Conservation (phyloP, 108 stramenopile species). For the Cyclotella atomus region DNA sequence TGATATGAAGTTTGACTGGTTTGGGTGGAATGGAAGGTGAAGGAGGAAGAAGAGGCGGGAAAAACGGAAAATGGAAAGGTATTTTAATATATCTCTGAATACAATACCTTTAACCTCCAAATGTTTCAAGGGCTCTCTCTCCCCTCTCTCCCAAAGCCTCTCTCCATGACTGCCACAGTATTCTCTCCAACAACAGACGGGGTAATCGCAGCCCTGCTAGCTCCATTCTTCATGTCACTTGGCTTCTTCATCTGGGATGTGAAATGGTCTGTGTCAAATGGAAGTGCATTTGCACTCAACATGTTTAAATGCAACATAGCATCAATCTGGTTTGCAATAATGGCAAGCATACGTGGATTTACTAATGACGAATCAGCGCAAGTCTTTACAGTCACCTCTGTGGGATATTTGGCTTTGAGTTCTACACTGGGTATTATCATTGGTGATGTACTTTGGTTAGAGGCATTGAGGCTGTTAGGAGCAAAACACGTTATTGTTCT, state of each 20-base stretch:
- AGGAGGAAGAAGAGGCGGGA: too few species aligned
- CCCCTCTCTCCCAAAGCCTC: background rate
- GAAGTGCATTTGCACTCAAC: slow-evolving; percentile 82
- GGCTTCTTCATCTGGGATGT: slow-evolving; percentile 85
- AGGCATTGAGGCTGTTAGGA: slow-evolving; percentile 75
- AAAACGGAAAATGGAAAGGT: too few species aligned
- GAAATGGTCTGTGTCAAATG: slow-evolving; percentile 59
- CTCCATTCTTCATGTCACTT: slow-evolving; percentile 70
- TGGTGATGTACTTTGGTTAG: slow-evolving; percentile 85
- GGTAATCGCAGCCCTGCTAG: slow-evolving; percentile 58
- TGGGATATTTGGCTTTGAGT: slow-evolving; percentile 70
- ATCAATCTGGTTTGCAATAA: slow-evolving; percentile 62
- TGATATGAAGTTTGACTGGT: too few species aligned
- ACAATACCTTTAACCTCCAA: too few species aligned
- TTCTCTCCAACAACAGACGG: slow-evolving; percentile 38
- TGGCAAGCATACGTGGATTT: slow-evolving; percentile 35
- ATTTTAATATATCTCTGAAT: too few species aligned
- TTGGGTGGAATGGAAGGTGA: too few species aligned
- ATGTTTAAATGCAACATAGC: slow-evolving; percentile 87
- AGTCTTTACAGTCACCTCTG: slow-evolving; percentile 35
- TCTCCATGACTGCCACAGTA: slow-evolving; percentile 8
- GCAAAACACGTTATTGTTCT: slow-evolving; percentile 83
- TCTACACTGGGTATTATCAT: slow-evolving; percentile 82
- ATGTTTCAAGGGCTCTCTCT: too few species aligned
- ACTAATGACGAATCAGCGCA: slow-evolving; percentile 8